Conservation (phyloP, 108 stramenopile genomes). For the Stephanodiscus minutulus region DNA sequence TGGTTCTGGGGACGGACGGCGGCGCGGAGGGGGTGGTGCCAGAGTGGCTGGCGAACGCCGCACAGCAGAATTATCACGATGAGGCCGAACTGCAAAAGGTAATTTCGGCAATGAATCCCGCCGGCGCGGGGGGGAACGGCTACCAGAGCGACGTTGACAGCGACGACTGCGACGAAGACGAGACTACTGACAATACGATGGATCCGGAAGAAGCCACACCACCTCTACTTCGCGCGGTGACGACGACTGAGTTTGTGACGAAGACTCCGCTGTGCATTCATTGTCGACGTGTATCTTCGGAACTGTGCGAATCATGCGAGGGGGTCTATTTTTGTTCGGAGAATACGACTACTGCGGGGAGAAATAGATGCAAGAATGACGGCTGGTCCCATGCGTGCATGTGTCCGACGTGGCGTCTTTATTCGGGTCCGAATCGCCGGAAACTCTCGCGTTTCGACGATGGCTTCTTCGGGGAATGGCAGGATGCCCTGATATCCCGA, state of each 20-base stretch:
- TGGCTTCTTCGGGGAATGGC: slow-evolving; percentile 61
- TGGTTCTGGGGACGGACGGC: not conserved
- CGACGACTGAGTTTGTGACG: slow-evolving; percentile 13
- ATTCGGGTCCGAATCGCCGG: slow-evolving; percentile 50
- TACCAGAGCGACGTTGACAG: not conserved
- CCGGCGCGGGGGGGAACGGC: not conserved
- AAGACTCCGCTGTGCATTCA: slow-evolving; percentile 59
- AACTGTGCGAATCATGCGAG: slow-evolving; percentile 59
- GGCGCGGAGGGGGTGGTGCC: slow-evolving; percentile 18
- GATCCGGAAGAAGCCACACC: not conserved
- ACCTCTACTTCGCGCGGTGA: slow-evolving; percentile 34
- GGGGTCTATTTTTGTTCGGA: slow-evolving; percentile 73
- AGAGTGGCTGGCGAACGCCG: slow-evolving; percentile 67
- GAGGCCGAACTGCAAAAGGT: slow-evolving; percentile 50
- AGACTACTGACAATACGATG: slow-evolving; percentile 34
- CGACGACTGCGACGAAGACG: slow-evolving; percentile 26
- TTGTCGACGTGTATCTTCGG: slow-evolving; percentile 66
- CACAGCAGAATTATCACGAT: slow-evolving; percentile 81
- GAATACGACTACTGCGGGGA: slow-evolving; percentile 1
- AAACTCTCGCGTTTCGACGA: slow-evolving; percentile 57
- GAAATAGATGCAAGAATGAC: slow-evolving; percentile 39
- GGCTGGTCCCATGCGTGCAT: slow-evolving; percentile 82
- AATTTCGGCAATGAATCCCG: slow-evolving; percentile 54
- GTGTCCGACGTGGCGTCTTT: slow-evolving; percentile 78
- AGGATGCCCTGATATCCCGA: slow-evolving; percentile 55